Conservation (phyloP, 1,284 basidiomycete species). For the Anthracocystis setariae region DNA sequence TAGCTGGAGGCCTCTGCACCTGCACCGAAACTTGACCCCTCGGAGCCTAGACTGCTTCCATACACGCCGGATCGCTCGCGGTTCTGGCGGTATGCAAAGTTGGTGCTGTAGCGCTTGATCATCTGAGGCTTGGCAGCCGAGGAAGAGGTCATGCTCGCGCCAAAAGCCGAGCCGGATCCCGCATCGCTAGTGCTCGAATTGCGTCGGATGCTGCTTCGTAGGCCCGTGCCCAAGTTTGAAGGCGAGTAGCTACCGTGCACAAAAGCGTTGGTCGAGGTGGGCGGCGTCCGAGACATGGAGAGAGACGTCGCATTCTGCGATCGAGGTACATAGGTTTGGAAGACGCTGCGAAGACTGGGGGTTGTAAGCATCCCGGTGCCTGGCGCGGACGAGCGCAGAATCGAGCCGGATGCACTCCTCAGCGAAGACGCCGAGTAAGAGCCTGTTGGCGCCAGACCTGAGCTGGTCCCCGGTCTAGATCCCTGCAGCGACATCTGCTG, state of each 20-base stretch:
- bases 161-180: slow-evolving; percentile 39
- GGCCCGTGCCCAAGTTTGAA: slow-evolving; percentile 31
- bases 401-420: slow-evolving; percentile 31
- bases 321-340: slow-evolving; percentile 50
- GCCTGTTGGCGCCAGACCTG: slow-evolving; percentile 8
- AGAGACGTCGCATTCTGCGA: slow-evolving; percentile 30
- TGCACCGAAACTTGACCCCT: slow-evolving; percentile 23
- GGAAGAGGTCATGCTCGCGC: slow-evolving; percentile 12
- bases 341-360: slow-evolving; percentile 49
- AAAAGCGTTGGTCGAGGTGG: slow-evolving; percentile 21
- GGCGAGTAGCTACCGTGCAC: slow-evolving; percentile 36
- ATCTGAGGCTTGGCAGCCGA: slow-evolving; percentile 51
- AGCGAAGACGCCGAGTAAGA: slow-evolving; percentile 24
- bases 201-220: slow-evolving; percentile 33
- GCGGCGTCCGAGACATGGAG: slow-evolving; percentile 39
- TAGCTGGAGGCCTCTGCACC: slow-evolving; percentile 44
- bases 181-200: slow-evolving; percentile 44
- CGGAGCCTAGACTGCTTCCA: slow-evolving; percentile 39
- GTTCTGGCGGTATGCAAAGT: slow-evolving; percentile 52
- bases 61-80: slow-evolving; percentile 28
- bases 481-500: slow-evolving; percentile 48
- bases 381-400: slow-evolving; percentile 29
- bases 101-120: slow-evolving; percentile 59
- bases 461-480: slow-evolving; percentile 4
- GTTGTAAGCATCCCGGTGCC: slow-evolving; percentile 13